Base-by-base conservation (phyloP, 495 filamentous ascomycete species). In the Penicillium antarcticum region DNA sequence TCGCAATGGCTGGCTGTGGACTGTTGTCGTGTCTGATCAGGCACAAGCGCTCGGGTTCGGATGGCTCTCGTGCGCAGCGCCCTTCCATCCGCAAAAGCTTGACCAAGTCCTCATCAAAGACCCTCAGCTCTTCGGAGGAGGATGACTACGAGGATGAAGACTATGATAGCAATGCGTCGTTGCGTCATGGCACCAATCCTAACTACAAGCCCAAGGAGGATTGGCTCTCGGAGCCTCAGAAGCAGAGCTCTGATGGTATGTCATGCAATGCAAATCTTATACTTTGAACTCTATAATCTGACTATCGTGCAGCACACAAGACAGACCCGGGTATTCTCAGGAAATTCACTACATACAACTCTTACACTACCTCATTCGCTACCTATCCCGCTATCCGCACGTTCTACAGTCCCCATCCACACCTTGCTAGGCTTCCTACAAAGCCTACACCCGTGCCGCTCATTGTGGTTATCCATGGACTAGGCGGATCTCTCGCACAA, bases 401-500 rank as follows among this genome's bases (percentile, higher is more conserved):
- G 31, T 96, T 97, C 64, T 89, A 86, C 68, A 77, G 85, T 36
- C 82, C 81, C 19, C 92, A 96, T 69, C 84, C 86, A 8, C 87
- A 96, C 61, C 81, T 83, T 29, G 80, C 85, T 52, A 86, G 89
- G 60, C 80, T 97, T 3, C 90, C 89, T 1, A 78, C 70, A 41
- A 78, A 81, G 39, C 87, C 89, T 0, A 75, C 78, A 5, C 84
- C 89, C 1, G 68, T 95, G n/a, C 90, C 92, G 9, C 71, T 96
- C 8, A 69, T 97, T 5, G 92, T 96, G 21, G 95, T 95, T 65
- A 77, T 96, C 45, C 92, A 97, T 62, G 92, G 92, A 12, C 79
- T 97, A 31, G 92, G 92, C 17, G 92, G 92, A 24, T 95, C 88
- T 2, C 70, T 92, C 12, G 87, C 90, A 6, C 92, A 97, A 65